Conservation (phyloP, 306 rosid genomes). For the Glycyrrhiza uralensis region DNA sequence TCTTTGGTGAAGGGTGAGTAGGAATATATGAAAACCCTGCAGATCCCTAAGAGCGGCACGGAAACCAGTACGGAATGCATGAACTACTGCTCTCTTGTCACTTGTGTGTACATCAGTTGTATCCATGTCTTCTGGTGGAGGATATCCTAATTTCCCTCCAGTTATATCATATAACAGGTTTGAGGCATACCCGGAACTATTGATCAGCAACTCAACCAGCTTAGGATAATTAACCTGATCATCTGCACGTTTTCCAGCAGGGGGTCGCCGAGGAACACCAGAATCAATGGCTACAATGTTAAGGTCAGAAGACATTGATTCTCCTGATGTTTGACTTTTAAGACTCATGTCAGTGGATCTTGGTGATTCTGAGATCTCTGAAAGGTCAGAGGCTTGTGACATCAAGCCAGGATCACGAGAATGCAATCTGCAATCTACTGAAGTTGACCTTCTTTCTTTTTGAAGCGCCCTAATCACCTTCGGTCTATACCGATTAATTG, state of each 20-base stretch:
- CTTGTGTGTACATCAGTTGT: conserved; percentile 33
- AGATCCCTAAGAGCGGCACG: conserved; percentile 84
- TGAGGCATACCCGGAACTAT: conserved; percentile 77
- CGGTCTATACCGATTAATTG: conserved; percentile 63
- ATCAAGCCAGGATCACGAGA: conserved; percentile 48
- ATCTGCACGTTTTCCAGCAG: conserved; percentile 90
- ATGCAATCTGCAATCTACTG: conserved; percentile 55
- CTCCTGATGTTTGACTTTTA: conserved; percentile 47
- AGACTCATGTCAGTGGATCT: conserved; percentile 43
- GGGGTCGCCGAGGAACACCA: conserved; percentile 95
- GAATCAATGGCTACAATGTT: conserved; percentile 88
- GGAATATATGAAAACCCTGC: conserved; percentile 87
- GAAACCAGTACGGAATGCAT: conserved; percentile 73
- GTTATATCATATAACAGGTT: conserved; percentile 74
- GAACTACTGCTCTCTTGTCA: conserved; percentile 50
- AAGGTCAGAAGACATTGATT: conserved; percentile 41
- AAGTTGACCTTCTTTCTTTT: conserved; percentile 83
- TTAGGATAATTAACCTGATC: conserved; percentile 89
- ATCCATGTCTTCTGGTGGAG: conserved; percentile 41
- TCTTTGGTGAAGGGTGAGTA: conserved; percentile 86
- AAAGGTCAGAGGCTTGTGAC: conserved; percentile 65
- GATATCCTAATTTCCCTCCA: conserved; percentile 72
- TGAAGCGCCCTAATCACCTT: conserved; percentile 54
- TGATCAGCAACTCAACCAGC: conserved; percentile 80
- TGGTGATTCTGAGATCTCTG: conserved; percentile 66